Conservation (phyloP, 768 basidiomycete genomes). For the Leccinum disarticulatum region DNA sequence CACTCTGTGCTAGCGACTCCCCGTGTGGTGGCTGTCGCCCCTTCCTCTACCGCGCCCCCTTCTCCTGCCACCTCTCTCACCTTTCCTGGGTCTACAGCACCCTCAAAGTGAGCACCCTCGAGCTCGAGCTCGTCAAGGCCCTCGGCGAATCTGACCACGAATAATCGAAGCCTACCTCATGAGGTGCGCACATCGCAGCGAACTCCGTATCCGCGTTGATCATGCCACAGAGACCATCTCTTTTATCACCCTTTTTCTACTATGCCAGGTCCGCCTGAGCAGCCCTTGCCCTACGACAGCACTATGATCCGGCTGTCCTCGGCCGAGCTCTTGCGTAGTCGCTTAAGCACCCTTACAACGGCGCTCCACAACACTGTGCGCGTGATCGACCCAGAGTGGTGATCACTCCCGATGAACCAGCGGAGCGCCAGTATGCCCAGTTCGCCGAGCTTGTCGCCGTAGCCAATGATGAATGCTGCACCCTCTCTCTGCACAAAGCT, state of each 20-base stretch:
- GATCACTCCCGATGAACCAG: too few species aligned
- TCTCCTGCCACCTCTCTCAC: constrained; percentile 87
- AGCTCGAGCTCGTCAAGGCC: constrained; percentile 75
- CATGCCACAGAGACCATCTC: constrained; percentile 80
- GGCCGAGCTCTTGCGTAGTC: too few species aligned
- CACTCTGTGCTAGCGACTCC: constrained; percentile 42
- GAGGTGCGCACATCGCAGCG: constrained; percentile 82
- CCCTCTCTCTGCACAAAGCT: too few species aligned
- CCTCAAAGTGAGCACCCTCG: constrained; percentile 73
- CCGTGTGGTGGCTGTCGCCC: constrained; percentile 81
- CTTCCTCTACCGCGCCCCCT: constrained; percentile 78
- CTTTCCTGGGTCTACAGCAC: constrained; percentile 91
- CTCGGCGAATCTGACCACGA: constrained; percentile 39
- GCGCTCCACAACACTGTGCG: too few species aligned
- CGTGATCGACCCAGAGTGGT: too few species aligned
- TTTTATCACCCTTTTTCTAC: constrained; percentile 61
- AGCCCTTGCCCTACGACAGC: too few species aligned
- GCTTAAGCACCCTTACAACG: too few species aligned
- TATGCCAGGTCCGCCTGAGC: constrained; percentile 30
- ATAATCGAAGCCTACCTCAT: constrained; percentile 76
- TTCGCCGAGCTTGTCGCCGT: too few species aligned
- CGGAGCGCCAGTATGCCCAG: too few species aligned
- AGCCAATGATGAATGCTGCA: too few species aligned
- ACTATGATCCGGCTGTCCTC: too few species aligned
- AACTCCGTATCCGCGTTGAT: constrained; percentile 56